Evolutionary conservation across 176 grass and related monocot species (phyloP).

Genomic region (Oryza glaberrima): DNA sequence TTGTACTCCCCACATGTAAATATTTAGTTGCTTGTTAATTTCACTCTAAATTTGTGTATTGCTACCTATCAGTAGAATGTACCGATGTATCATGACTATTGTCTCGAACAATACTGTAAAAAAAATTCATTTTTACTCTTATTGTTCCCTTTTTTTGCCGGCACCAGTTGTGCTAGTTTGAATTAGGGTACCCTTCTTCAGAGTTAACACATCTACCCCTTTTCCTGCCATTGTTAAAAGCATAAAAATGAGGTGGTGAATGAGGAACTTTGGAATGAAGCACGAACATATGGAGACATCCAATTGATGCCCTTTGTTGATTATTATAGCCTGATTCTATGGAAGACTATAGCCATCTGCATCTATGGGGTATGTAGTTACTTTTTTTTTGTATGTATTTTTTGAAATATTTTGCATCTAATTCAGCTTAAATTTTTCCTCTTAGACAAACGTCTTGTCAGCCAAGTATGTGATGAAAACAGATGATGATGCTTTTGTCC

Average conservation of each 20-base stretch:
- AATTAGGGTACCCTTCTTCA: slow-evolving; percentile 15
- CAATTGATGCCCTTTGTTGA: slow-evolving; percentile 99
- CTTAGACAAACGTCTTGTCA: slow-evolving; percentile 77
- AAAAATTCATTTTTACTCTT: slow-evolving; percentile 20
- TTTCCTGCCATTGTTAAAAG: slow-evolving; percentile 50
- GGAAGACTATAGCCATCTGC: slow-evolving; percentile 98
- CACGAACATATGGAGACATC: slow-evolving; percentile 84
- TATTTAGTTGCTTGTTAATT: background rate
- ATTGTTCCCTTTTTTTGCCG: background rate
- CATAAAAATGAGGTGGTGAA: slow-evolving; percentile 97
- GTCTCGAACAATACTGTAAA: background rate
- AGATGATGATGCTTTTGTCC: slow-evolving; percentile 99
- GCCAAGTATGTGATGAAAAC: slow-evolving; percentile 99
- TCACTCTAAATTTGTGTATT: background rate
- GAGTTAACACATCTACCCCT: slow-evolving; percentile 28
- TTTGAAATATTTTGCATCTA: background rate
- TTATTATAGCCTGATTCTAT: slow-evolving; percentile 97
- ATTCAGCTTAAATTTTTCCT: slow-evolving; percentile 27
- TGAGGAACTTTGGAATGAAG: slow-evolving; percentile 97
- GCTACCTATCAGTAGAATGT: slow-evolving; percentile 2
- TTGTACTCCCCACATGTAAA: background rate
- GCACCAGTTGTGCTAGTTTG: slow-evolving; percentile 11
- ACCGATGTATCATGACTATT: background rate
- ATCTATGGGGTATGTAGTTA: slow-evolving; percentile 76
- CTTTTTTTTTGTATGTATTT: background rate